Evolutionary conservation across 1,284 basidiomycete genomes (phyloP), one percentile per base, ranked within the genome.

Genomic region (Papiliotrema fonsecae): DNA sequence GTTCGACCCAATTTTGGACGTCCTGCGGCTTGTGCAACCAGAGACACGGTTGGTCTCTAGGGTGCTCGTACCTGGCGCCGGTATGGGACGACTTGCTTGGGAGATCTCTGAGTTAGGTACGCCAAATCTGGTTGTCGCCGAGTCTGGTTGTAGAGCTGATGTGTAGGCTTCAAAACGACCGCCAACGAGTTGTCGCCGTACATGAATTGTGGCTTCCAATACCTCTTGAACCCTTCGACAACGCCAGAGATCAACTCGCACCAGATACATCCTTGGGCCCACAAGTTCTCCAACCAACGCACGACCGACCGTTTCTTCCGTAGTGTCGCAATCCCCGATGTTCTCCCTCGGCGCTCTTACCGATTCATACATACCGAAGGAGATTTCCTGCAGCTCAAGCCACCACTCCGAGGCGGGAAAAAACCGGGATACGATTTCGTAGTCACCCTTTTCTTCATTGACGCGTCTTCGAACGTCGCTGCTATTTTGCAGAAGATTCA

Each of bases 401-500:
- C 31, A 2, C 39, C 39, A 2, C n/a, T n/a, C n/a, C n/a, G n/a
- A n/a, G n/a, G n/a, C n/a, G n/a, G n/a, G n/a, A n/a, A n/a, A n/a
- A 24, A 35, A 4, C 5, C 18, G 16, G 42, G 42, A 10, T 51
- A 46, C 32, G 44, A 51, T 39, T 46, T 36, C 19, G 43, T 51
- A 19, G 45, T 51, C 25, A 51, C 49, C 9, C 37, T 45, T 6
- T 51, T 51, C 44, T 51, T 51, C 39, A 46, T 51, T 22, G 49
- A 51, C 26, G 43, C 49, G 6, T 44, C 42, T 18, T 31, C 44
- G 4, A 51, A 51, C 26, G 32, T 51, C 31, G 37, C 35, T 11
- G 44, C 44, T 1, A 46, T 31, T 22, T 24, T 51, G 14, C 16
- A 46, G 19, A 43, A 51, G 31, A 46, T 51, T 16, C 26, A 46